Base-by-base conservation (phyloP, 257 asterid species). In the Handroanthus guayacan region DNA sequence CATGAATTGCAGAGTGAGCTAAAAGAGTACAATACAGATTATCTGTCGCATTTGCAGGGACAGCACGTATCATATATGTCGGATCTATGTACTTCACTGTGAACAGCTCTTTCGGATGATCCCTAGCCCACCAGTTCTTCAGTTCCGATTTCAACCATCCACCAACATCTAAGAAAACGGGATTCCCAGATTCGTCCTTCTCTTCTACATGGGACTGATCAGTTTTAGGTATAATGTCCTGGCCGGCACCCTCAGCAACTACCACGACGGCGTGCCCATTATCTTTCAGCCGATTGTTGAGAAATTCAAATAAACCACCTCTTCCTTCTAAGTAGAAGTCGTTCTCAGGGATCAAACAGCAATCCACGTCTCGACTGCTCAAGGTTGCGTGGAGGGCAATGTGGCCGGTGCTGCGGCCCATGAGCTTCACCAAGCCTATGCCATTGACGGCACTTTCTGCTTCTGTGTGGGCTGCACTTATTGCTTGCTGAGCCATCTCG, bases 371-470 rank as follows among this genome's bases (percentile, higher is more conserved):
- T 0, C 96, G 90, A 81, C 96, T 93, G 79, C 95, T 88, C 47
- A 91, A 48, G 37, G 97, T 93, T 5, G 98, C 90, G 55, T 91
- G 74, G 16, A 91, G 89, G 47, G 96, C 92, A 11, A 93, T 93
- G 80, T 91, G 97, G 38, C 98, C 97, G 0, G 96, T 88, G 85
- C 93, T 88, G 5, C 96, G 97, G 0, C 97, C 97, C 98, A 91
- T 93, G 9, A 93, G 95, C 77, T 93, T 93, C 48, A 93, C 98
- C 54, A 93, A 62, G 31, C 96, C 97, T 7, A 91, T 67, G 17
- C 98, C 96, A 41, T 93, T 91, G 25, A 87, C 94, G 0, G 90
- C 97, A 56, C 98, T 91, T 85, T 85, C 88, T 0, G 96, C 98
- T 57, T 91, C 98, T 0, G 91, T 89, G 76, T 93, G 90, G 16